Evolutionary conservation across 805 yeast species (phyloP).

Genomic region (Candida dajiaensis): DNA sequence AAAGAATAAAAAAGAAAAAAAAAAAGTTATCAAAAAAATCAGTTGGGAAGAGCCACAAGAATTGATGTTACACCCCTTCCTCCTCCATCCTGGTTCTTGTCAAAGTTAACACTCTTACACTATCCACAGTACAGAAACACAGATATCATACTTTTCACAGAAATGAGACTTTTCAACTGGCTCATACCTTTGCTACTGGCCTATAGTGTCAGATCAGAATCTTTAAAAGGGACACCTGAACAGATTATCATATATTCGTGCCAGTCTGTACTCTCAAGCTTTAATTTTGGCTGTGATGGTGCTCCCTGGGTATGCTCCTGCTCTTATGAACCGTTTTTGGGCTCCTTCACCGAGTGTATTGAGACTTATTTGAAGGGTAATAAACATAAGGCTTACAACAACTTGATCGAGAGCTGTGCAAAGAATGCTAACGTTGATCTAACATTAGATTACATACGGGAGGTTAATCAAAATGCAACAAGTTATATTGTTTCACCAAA

Average conservation of each 20-base stretch:
- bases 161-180: background rate
- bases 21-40: background rate
- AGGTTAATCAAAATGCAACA: constrained; percentile 10
- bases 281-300: constrained; percentile 16
- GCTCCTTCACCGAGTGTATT: constrained; percentile 18
- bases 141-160: background rate
- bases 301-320: constrained; percentile 15
- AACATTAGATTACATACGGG: constrained; percentile 6
- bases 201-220: background rate
- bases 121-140: background rate
- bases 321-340: constrained; percentile 14
- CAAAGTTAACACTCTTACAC: no score
- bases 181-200: background rate
- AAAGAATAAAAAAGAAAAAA: no score
- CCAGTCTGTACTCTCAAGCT: constrained; percentile 13
- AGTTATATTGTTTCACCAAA: constrained; percentile 1
- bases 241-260: constrained; percentile 21
- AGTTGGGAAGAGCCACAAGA: background rate
- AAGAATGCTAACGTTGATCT: constrained; percentile 6
- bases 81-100: no score
- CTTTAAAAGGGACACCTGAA: constrained; percentile 17
- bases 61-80: no score
- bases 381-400: constrained; percentile 4
- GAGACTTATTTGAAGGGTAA: constrained; percentile 9
- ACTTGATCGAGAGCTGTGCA: constrained; percentile 2